Base-by-base conservation (phyloP, 768 basidiomycete genomes). In the Boletus rubescentipes region DNA sequence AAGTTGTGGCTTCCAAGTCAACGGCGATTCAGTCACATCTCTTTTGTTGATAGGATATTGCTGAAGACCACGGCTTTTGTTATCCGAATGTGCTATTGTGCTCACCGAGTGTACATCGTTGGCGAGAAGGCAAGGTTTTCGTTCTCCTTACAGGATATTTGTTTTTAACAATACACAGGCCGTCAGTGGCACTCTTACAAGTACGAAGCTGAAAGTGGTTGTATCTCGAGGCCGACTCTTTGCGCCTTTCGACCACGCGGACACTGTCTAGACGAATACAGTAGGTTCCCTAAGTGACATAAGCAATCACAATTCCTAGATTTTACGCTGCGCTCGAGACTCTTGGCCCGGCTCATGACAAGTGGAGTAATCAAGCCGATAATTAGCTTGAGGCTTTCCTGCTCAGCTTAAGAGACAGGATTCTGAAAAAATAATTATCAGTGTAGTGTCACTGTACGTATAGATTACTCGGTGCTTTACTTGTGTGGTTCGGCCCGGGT, bases 141-240 rank as follows among this genome's bases (percentile, higher is more conserved):
- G 16, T 43, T 38, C 26, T 37, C 9, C 23, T 21, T 32, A 7
- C 43, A 35, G 4, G 11, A n/a, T 21, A 35, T 9, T n/a, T n/a
- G n/a, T n/a, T n/a, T n/a, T 26, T 62, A 29, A 55, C 38, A 39
- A 18, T 37, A 8, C 14, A 1, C 34, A 72, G 70, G 52, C 70
- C 15, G 82, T 80, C 62, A 55, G 64, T 81, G 80, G 81, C 81
- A 82, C 60, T 78, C 76, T 14, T 81, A 82, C 58, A 75, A 79
- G 56, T 77, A 75, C 49, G 77, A 78, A 61, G 76, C 73, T 26
- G 73, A 72, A 54, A 73, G 67, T 49, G 69, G 73, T 10, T 75
- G 30, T 69, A 71, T 50, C 54, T 76, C 4, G 61, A 68, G 35
- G 66, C 31, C 41, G 21, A 1, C 15, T 36, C 5, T 48, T 11